Evolutionary conservation across 176 grass and related monocot genomes (phyloP).

Genomic region (Zizania latifolia): DNA sequence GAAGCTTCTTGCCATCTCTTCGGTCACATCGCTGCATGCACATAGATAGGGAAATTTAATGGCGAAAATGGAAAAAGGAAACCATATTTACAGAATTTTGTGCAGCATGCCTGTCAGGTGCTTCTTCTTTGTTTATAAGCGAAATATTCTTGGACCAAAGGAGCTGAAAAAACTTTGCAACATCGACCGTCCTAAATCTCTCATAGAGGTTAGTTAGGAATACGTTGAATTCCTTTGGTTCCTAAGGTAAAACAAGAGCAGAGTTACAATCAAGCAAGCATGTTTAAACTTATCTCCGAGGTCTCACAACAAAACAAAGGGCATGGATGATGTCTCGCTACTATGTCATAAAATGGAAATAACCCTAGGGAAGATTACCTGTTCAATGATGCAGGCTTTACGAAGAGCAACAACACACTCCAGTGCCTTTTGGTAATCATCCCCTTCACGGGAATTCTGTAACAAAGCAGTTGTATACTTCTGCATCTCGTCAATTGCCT

Average conservation of each 20-base stretch:
- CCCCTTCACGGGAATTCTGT: constrained; percentile 45
- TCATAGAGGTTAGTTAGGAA: constrained; percentile 48
- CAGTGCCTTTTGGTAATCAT: constrained; percentile 58
- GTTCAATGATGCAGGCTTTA: constrained; percentile 86
- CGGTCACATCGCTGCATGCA: constrained; percentile 34
- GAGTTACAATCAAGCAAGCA: not conserved
- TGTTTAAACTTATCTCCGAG: not conserved
- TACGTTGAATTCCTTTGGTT: constrained; percentile 78
- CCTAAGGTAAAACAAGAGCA: constrained; percentile 34
- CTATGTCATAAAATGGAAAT: not conserved
- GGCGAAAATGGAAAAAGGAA: not conserved
- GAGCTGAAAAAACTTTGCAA: constrained; percentile 56
- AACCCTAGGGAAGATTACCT: constrained; percentile 41
- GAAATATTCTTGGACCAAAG: constrained; percentile 61
- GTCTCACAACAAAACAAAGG: not conserved
- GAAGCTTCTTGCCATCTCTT: constrained; percentile 45
- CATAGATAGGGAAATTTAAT: not conserved
- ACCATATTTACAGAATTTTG: not conserved
- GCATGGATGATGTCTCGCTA: not conserved
- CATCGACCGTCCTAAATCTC: constrained; percentile 37
- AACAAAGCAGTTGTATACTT: constrained; percentile 48
- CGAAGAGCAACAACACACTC: constrained; percentile 68
- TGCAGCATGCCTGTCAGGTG: constrained; percentile 61
- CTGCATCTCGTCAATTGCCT: constrained; percentile 77
- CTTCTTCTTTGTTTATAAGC: constrained; percentile 81